These are phyloP conservation scores for Mortierella hygrophila DNA, from an alignment of 192 early-diverging fungal genomes.

Conservation along the genomic window DNA sequence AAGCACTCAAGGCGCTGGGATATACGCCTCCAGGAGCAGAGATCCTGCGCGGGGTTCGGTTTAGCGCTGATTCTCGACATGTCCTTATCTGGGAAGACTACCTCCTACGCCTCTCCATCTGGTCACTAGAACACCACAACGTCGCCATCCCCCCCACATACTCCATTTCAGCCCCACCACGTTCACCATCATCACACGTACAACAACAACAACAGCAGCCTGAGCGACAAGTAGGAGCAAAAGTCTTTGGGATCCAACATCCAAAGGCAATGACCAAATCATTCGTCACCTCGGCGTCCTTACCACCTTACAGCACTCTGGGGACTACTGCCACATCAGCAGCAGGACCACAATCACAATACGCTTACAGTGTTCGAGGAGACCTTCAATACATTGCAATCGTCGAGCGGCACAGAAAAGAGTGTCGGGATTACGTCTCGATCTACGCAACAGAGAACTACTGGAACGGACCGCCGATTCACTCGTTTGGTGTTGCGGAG, in stretches of 20 bases:
- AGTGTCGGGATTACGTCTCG: slow-evolving; percentile 42
- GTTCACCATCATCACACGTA: not conserved
- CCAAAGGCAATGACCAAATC: slow-evolving; percentile 41
- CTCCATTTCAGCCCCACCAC: not conserved
- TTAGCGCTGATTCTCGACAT: slow-evolving; percentile 55
- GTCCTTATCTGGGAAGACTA: slow-evolving; percentile 51
- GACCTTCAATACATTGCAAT: slow-evolving; percentile 47
- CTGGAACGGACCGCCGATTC: slow-evolving; percentile 33
- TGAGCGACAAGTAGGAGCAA: slow-evolving; percentile 1
- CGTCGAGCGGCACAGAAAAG: slow-evolving; percentile 35
- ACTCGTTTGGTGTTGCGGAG: slow-evolving; percentile 29
- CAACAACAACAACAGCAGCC: slow-evolving; percentile 13
- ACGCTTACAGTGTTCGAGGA: slow-evolving; percentile 26
- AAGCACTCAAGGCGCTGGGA: slow-evolving; percentile 19
- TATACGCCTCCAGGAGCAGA: slow-evolving; percentile 42
- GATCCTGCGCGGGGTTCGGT: slow-evolving; percentile 27
- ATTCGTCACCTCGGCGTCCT: slow-evolving; percentile 26
- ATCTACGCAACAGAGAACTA: slow-evolving; percentile 47
- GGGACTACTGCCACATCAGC: slow-evolving; percentile 45
- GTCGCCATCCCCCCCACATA: not conserved
- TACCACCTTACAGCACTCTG: slow-evolving; percentile 42
- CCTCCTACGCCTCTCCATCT: slow-evolving; percentile 35
- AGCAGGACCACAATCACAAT: slow-evolving; percentile 17
- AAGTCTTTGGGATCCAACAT: slow-evolving; percentile 24
- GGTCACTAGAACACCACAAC: slow-evolving; percentile 38